phyloP scores from a whole-genome alignment of 805 yeast species.

The Pichia rugopelliculosa region DNA sequence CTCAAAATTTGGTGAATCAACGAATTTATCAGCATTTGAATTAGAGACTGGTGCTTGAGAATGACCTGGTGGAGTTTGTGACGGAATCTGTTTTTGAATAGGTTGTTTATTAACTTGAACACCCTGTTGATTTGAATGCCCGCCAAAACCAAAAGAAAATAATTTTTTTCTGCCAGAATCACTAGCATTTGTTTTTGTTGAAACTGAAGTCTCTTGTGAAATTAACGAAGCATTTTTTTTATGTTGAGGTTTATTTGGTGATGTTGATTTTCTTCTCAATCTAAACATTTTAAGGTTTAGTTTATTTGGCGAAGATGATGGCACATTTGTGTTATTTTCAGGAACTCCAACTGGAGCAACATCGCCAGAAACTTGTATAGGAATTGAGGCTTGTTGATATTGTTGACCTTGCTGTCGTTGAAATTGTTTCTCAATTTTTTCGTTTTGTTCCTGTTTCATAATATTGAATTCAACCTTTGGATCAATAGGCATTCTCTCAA shows the following conservation, averaged over 20 bases:
- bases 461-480: constrained; percentile 6
- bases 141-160: constrained; percentile 3
- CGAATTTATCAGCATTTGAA: background rate
- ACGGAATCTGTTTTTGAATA: background rate
- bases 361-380: background rate
- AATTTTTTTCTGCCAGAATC: background rate
- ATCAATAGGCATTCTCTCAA: constrained; percentile 7
- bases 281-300: constrained; percentile 5
- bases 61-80: too few species aligned
- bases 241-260: background rate
- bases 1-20: background rate
- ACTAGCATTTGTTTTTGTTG: background rate
- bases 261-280: constrained; percentile 3
- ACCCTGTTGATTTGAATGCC: background rate
- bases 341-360: background rate
- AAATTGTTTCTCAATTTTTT: background rate
- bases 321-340: background rate
- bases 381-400: too few species aligned
- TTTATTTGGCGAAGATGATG: background rate
- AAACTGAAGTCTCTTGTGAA: constrained; percentile 4
- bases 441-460: background rate
- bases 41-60: background rate
- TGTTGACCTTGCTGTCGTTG: background rate
- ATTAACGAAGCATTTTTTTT: constrained; percentile 1
- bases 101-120: background rate